These are phyloP conservation scores for Nannizziopsis barbatae DNA, from an alignment of 2,329 filamentous ascomycete species.

Conservation along the genomic window DNA sequence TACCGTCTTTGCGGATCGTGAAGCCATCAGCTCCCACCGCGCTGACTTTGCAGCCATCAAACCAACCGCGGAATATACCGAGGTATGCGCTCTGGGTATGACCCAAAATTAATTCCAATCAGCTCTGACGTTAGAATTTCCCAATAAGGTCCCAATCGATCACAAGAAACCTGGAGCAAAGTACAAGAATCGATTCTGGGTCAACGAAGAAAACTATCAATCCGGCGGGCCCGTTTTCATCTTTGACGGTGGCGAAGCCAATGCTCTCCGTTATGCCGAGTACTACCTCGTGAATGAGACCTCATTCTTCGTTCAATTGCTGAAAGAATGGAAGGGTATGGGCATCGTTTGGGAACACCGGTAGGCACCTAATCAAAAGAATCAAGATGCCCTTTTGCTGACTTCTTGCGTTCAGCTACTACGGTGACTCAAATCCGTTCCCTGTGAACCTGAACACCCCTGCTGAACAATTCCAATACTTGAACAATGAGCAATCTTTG, in stretches of 20 bases:
- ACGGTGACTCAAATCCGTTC: constrained; percentile 33
- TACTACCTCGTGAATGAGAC: constrained; percentile 23
- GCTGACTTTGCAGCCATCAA: not conserved
- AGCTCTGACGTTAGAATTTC: not conserved
- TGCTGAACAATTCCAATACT: constrained; percentile 32
- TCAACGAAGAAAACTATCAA: constrained; percentile 44
- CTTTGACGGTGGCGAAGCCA: constrained; percentile 40
- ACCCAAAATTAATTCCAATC: not conserved
- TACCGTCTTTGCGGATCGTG: not conserved
- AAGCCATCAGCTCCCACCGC: not conserved
- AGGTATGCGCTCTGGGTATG: not conserved
- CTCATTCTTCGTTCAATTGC: constrained; percentile 24
- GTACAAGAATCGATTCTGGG: constrained; percentile 46
- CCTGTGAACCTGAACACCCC: constrained; percentile 27
- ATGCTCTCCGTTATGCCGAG: constrained; percentile 32
- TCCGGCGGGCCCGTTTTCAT: constrained; percentile 43
- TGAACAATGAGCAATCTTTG: constrained; percentile 36
- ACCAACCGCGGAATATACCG: constrained; percentile 1
- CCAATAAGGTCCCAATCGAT: constrained; percentile 24
- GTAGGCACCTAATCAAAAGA: constrained; percentile 19
- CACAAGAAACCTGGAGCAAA: constrained; percentile 34
- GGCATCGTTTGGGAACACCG: constrained; percentile 37
- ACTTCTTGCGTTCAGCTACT: constrained; percentile 27
- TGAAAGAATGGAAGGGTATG: constrained; percentile 29
- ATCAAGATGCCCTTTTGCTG: not conserved